phyloP scores from a whole-genome alignment of 2,329 filamentous ascomycete genomes.

The Cordyceps tenuipes region DNA sequence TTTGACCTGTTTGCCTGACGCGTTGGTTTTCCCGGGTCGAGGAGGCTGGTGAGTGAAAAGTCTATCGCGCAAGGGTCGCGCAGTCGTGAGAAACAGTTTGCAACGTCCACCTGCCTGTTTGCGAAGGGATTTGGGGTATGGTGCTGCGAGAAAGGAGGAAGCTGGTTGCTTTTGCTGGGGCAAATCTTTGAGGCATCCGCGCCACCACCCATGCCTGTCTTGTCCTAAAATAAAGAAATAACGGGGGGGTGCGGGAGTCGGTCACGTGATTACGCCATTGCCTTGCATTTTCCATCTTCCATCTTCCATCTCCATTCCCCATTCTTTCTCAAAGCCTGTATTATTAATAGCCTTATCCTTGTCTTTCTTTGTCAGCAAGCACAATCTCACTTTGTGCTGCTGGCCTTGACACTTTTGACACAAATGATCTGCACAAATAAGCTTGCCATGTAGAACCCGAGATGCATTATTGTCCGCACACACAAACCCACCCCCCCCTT shows the following conservation, averaged over 20 bases:
- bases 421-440: neutral
- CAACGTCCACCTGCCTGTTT: slow-evolving; percentile 45
- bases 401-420: neutral
- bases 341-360: too few species aligned
- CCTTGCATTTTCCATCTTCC: neutral
- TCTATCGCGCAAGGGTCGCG: slow-evolving; percentile 52
- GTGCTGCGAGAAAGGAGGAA: neutral
- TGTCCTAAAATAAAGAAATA: neutral
- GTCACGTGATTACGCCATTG: slow-evolving; percentile 6
- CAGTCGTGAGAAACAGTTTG: neutral
- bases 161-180: slow-evolving; percentile 1
- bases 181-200: slow-evolving; percentile 4
- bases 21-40: slow-evolving; percentile 21
- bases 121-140: slow-evolving; percentile 33
- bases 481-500: neutral
- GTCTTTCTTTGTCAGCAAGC: slow-evolving; percentile 3
- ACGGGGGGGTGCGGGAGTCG: neutral
- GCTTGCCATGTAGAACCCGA: neutral
- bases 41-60: slow-evolving; percentile 22
- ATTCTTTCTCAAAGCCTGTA: too few species aligned
- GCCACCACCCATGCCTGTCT: neutral
- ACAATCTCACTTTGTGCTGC: neutral
- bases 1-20: neutral
- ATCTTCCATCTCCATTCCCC: too few species aligned
- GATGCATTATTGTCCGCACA: neutral